Evolutionary conservation across 2,329 filamentous ascomycete species (phyloP).

Genomic region (Endothia cerciana): DNA sequence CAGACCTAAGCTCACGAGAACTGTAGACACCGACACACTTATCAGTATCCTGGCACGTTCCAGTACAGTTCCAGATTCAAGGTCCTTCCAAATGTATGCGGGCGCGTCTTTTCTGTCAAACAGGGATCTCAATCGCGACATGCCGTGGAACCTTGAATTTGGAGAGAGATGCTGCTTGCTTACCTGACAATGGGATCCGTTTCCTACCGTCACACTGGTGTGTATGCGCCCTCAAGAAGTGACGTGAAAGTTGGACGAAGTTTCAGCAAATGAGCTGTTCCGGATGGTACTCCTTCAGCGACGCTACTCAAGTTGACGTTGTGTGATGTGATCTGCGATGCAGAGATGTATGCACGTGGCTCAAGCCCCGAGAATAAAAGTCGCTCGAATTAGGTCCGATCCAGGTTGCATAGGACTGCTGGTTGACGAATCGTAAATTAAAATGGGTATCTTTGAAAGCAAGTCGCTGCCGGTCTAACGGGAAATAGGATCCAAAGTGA

Average conservation of each 20-base stretch:
- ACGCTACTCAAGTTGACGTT: constrained; percentile 29
- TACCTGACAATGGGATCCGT: constrained; percentile 2
- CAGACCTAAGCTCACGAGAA: background rate
- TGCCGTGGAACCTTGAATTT: constrained; percentile 6
- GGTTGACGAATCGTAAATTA: constrained; percentile 18
- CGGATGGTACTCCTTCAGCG: constrained; percentile 8
- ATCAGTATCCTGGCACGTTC: constrained; percentile 7
- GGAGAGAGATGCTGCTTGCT: constrained; percentile 13
- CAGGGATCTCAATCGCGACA: constrained; percentile 10
- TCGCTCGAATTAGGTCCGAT: constrained; percentile 12
- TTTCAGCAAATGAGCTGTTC: constrained; percentile 20
- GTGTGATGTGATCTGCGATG: constrained; percentile 34
- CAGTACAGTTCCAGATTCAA: constrained; percentile 1
- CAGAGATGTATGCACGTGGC: constrained; percentile 34
- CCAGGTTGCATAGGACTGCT: background rate
- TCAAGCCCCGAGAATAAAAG: constrained; percentile 16
- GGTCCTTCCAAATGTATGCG: background rate
- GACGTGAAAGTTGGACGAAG: background rate
- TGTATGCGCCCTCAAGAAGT: background rate
- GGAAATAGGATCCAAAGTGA: constrained; percentile 15
- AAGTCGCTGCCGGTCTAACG: constrained; percentile 15
- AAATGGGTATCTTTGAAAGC: constrained; percentile 24
- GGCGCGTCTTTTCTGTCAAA: constrained; percentile 14
- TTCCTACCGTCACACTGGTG: constrained; percentile 1
- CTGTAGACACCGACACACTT: constrained; percentile 2